Evolutionary conservation across 192 early-diverging fungal genomes (phyloP).

Genomic region (Coemansia asiatica): DNA sequence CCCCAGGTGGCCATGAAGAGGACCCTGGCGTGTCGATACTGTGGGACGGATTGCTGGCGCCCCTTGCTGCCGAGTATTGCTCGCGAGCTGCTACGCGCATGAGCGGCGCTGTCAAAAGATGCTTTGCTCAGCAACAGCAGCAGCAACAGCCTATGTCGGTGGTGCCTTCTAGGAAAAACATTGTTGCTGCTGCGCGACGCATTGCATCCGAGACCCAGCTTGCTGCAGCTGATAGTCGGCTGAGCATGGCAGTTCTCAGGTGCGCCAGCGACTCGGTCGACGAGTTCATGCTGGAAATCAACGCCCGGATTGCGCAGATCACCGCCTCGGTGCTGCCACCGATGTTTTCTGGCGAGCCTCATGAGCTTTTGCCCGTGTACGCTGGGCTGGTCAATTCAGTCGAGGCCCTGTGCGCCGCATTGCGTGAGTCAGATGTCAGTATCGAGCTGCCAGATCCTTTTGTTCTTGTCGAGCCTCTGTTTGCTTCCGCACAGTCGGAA

Average conservation of each 20-base stretch:
- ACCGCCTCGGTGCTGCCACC: neutral
- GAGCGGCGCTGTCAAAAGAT: constrained; percentile 21
- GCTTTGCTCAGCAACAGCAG: constrained; percentile 24
- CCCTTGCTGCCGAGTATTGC: constrained; percentile 32
- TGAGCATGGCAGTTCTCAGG: constrained; percentile 13
- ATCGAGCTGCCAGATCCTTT: neutral
- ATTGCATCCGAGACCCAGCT: constrained; percentile 40
- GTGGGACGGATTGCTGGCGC: constrained; percentile 32
- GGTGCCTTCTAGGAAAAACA: constrained; percentile 16
- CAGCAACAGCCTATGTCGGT: no score
- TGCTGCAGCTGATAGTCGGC: constrained; percentile 20
- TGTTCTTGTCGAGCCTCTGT: neutral
- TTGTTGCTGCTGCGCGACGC: constrained; percentile 30
- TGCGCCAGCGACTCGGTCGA: constrained; percentile 9
- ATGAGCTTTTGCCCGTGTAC: neutral
- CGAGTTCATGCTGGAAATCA: constrained; percentile 11
- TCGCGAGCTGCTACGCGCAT: constrained; percentile 24
- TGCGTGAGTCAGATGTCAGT: constrained; percentile 6
- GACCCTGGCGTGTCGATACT: constrained; percentile 15
- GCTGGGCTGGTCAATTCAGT: constrained; percentile 26
- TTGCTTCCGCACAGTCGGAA: neutral
- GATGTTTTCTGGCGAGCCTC: neutral
- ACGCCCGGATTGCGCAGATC: neutral
- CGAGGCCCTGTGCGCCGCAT: constrained; percentile 10
- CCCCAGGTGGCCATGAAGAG: neutral